Evolutionary conservation across 345 rosid genomes (phyloP).

Genomic region (Linum lewisii): DNA sequence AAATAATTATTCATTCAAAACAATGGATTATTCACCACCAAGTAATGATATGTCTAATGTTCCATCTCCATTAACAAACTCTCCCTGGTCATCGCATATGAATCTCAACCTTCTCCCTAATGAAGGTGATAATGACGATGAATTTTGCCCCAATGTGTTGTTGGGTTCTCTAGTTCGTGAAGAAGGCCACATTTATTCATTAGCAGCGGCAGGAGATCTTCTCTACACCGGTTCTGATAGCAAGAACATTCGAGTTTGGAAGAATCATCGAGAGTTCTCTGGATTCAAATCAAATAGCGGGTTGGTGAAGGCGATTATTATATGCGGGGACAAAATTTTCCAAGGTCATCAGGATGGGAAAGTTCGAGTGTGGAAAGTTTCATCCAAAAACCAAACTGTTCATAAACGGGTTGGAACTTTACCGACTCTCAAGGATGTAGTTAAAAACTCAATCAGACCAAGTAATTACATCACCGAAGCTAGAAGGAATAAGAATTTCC

Average conservation of each 20-base stretch:
- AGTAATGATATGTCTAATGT: not conserved
- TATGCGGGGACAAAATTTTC: slow-evolving; percentile 54
- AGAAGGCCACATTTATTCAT: slow-evolving; percentile 81
- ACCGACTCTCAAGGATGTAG: slow-evolving; percentile 51
- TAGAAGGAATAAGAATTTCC: slow-evolving; percentile 26
- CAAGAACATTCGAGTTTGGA: slow-evolving; percentile 91
- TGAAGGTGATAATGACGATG: not conserved
- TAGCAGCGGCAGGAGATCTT: slow-evolving; percentile 59
- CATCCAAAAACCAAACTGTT: slow-evolving; percentile 31
- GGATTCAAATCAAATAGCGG: slow-evolving; percentile 82
- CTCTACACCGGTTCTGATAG: slow-evolving; percentile 83
- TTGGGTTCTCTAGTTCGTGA: slow-evolving; percentile 77
- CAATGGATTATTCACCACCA: not conserved
- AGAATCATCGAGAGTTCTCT: slow-evolving; percentile 53
- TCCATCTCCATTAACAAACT: slow-evolving; percentile 37
- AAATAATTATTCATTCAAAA: slow-evolving; percentile 21
- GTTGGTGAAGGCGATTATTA: slow-evolving; percentile 67
- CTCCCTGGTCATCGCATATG: slow-evolving; percentile 55
- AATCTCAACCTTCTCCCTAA: not conserved
- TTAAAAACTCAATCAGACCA: slow-evolving; percentile 47
- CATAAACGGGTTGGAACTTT: slow-evolving; percentile 60
- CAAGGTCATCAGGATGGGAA: slow-evolving; percentile 92
- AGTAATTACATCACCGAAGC: slow-evolving; percentile 42
- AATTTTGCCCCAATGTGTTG: slow-evolving; percentile 37
- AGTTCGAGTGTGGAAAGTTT: slow-evolving; percentile 67